phyloP scores from a whole-genome alignment of 352 stramenopile species.

The Phytophthora meadii region DNA sequence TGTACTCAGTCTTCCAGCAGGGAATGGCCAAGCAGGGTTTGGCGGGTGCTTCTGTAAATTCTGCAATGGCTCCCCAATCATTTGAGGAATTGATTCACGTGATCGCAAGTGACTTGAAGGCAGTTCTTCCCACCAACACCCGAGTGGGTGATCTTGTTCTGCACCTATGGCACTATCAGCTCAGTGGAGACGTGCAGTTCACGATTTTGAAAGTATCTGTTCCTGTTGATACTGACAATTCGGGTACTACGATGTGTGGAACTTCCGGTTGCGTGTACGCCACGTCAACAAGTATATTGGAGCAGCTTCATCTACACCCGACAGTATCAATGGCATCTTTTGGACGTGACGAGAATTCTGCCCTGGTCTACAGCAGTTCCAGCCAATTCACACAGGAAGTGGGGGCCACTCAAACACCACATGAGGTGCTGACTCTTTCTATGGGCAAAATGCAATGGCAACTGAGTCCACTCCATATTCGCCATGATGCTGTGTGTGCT shows the following conservation, averaged over 20 bases:
- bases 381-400: slow-evolving; percentile 24
- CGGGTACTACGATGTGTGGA: slow-evolving; percentile 25
- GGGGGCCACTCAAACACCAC: slow-evolving; percentile 9
- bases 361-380: slow-evolving; percentile 36
- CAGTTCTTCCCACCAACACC: slow-evolving; percentile 3
- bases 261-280: slow-evolving; percentile 34
- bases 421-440: slow-evolving; percentile 46
- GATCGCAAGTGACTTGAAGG: slow-evolving; percentile 28
- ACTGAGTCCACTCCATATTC: slow-evolving; percentile 33
- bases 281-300: slow-evolving; percentile 25
- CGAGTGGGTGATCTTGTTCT: slow-evolving; percentile 28
- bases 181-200: slow-evolving; percentile 31
- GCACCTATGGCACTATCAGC: slow-evolving; percentile 17
- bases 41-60: not conserved
- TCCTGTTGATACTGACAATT: slow-evolving; percentile 20
- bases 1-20: slow-evolving; percentile 36
- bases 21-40: slow-evolving; percentile 19
- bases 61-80: slow-evolving; percentile 10
- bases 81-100: slow-evolving; percentile 22
- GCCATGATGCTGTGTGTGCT: slow-evolving; percentile 33
- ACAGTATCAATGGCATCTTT: slow-evolving; percentile 32
- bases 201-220: slow-evolving; percentile 30
- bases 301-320: slow-evolving; percentile 26
- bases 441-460: slow-evolving; percentile 55
- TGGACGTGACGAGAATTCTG: slow-evolving; percentile 18